Conservation (phyloP, 2,329 filamentous ascomycete species). For the Phialemoniopsis sp. region DNA sequence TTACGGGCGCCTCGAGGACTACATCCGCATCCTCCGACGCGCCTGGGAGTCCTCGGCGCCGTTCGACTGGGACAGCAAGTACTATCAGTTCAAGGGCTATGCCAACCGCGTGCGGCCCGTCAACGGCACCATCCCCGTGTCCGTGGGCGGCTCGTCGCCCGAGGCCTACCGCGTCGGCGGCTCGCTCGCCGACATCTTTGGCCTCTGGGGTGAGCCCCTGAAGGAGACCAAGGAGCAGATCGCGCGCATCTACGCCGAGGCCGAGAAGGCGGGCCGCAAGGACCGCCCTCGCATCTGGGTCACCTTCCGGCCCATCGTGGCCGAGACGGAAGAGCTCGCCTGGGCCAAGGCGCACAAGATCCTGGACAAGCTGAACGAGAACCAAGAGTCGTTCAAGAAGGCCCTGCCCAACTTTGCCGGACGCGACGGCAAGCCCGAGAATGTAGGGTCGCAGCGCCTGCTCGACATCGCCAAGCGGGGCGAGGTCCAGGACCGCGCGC, state of each 20-base stretch:
- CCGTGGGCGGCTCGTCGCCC: conserved; percentile 54
- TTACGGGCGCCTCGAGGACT: conserved; percentile 55
- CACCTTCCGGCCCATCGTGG: conserved; percentile 57
- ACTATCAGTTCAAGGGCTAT: conserved; percentile 57
- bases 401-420: conserved; percentile 23
- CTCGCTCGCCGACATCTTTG: conserved; percentile 56
- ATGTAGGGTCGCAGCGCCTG: conserved; percentile 54
- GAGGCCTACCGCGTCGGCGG: conserved; percentile 58
- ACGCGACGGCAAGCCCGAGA: too few relatives aligned
- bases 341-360: conserved; percentile 57
- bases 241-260: conserved; percentile 54
- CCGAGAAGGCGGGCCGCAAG: conserved; percentile 49
- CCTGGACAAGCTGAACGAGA: conserved; percentile 43
- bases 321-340: conserved; percentile 58
- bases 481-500: conserved; percentile 55
- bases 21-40: conserved; percentile 55
- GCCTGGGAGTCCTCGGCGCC: conserved; percentile 53
- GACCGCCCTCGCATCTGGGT: conserved; percentile 60
- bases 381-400: conserved; percentile 20
- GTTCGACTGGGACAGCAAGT: conserved; percentile 58
- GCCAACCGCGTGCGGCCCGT: conserved; percentile 47
- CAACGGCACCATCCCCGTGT: conserved; percentile 51
- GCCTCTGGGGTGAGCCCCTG: conserved; percentile 59
- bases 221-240: conserved; percentile 62
- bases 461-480: conserved; percentile 51